Evolutionary conservation across 768 basidiomycete genomes (phyloP).

Genomic region (Auricularia heimuer): DNA sequence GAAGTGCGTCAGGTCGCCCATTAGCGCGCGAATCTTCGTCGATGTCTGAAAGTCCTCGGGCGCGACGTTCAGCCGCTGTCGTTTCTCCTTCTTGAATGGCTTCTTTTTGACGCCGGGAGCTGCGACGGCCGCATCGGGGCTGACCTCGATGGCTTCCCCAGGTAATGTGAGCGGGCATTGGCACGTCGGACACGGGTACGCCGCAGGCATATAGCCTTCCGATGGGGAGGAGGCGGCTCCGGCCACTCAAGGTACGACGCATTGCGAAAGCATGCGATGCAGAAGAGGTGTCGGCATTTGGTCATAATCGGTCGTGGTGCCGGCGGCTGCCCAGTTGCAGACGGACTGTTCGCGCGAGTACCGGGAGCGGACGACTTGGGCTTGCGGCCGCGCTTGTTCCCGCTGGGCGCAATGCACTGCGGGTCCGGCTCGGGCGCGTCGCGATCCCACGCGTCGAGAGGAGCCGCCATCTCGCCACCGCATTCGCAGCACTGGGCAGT

Average conservation of each 20-base stretch:
- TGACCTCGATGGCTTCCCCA: constrained; percentile 75
- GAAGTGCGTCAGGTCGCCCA: constrained; percentile 69
- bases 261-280: constrained; percentile 71
- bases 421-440: constrained; percentile 36
- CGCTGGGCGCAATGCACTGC: constrained; percentile 32
- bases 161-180: constrained; percentile 50
- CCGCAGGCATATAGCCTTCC: neutral
- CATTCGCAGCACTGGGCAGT: constrained; percentile 88
- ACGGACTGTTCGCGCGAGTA: neutral
- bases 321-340: constrained; percentile 10
- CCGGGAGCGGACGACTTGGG: constrained; percentile 4
- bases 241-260: constrained; percentile 80
- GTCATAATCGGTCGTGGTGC: constrained; percentile 65
- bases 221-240: constrained; percentile 22
- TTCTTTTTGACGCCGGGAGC: constrained; percentile 49
- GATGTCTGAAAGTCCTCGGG: constrained; percentile 61
- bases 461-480: constrained; percentile 56
- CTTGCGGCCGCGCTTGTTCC: constrained; percentile 42
- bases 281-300: constrained; percentile 91
- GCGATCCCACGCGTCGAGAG: constrained; percentile 35
- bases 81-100: constrained; percentile 53
- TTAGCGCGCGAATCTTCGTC: constrained; percentile 79
- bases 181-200: constrained; percentile 67
- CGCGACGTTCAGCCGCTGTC: constrained; percentile 37
- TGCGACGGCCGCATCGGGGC: constrained; percentile 41